phyloP scores from a whole-genome alignment of 2,329 filamentous ascomycete genomes.

The Arthrobotrys musiformis region DNA sequence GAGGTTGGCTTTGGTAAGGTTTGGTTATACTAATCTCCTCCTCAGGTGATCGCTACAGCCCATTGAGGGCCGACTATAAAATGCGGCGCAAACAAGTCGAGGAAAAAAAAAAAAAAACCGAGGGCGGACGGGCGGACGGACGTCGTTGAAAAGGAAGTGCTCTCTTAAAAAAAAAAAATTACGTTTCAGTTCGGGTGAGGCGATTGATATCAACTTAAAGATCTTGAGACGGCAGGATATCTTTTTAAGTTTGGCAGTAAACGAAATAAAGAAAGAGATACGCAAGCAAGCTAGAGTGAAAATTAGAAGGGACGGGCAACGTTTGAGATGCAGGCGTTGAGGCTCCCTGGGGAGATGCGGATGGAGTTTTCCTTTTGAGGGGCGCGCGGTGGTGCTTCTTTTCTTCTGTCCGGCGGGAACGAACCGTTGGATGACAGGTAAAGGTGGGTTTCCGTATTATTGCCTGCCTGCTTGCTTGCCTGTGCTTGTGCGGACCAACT shows the following conservation, averaged over 20 bases:
- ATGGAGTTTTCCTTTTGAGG: conserved; percentile 51
- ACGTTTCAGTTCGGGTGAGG: neutral
- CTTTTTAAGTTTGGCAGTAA: conserved; percentile 12
- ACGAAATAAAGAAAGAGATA: conserved; percentile 16
- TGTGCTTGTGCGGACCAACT: conserved; percentile 37
- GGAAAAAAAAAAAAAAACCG: neutral
- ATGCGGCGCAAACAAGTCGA: conserved; percentile 48
- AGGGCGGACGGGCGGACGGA: conserved; percentile 9
- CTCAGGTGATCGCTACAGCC: conserved; percentile 53
- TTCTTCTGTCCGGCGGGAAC: conserved; percentile 46
- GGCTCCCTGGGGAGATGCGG: conserved; percentile 43
- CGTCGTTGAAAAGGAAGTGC: conserved; percentile 1
- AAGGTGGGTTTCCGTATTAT: conserved; percentile 29
- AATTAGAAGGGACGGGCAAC: conserved; percentile 41
- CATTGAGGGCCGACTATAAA: conserved; percentile 55
- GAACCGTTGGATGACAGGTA: conserved; percentile 53
- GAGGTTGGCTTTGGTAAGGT: conserved; percentile 17
- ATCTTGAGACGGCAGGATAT: neutral
- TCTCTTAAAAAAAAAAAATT: neutral
- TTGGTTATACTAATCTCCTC: conserved; percentile 35
- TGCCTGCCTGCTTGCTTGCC: conserved; percentile 11
- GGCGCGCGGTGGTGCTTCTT: conserved; percentile 24
- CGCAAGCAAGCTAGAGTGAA: conserved; percentile 9
- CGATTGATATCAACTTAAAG: conserved; percentile 2
- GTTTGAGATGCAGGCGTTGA: conserved; percentile 45